These are phyloP conservation scores for Chalaropsis thielavioides DNA, from an alignment of 2,329 filamentous ascomycete genomes.

Conservation along the genomic window DNA sequence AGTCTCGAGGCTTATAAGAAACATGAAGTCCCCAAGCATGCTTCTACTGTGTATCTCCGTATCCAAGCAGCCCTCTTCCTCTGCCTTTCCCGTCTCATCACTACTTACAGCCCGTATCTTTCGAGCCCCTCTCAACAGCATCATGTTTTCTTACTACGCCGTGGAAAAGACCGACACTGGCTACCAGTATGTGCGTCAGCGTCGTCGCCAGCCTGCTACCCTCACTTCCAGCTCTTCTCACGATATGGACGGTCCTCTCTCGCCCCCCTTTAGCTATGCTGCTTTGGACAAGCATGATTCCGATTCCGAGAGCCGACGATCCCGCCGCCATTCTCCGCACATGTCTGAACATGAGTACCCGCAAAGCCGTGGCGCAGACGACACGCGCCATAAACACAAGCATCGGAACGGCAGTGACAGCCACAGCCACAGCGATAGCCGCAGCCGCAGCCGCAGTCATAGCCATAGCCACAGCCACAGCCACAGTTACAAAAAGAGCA, in stretches of 20 bases:
- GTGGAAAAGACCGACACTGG: neutral
- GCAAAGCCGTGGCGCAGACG: neutral
- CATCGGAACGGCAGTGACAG: neutral
- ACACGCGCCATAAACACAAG: neutral
- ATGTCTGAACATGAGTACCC: neutral
- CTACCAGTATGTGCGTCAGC: constrained; percentile 7
- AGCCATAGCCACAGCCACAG: neutral
- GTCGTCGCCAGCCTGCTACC: neutral
- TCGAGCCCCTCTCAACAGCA: neutral
- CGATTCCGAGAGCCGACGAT: neutral
- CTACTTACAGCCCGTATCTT: neutral
- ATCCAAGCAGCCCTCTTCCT: neutral
- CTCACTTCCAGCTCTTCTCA: neutral
- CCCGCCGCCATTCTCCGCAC: neutral
- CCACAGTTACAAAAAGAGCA: neutral
- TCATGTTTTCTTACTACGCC: constrained; percentile 7
- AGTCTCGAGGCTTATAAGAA: neutral
- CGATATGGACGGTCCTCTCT: neutral
- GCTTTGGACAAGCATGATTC: neutral
- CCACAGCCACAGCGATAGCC: neutral
- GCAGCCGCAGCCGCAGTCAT: neutral
- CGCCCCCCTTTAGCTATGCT: neutral
- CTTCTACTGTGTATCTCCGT: neutral
- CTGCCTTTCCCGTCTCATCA: neutral
- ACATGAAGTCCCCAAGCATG: neutral